phyloP scores from a whole-genome alignment of 371 early-diverging fungal genomes.

The Mortierella sp. region DNA sequence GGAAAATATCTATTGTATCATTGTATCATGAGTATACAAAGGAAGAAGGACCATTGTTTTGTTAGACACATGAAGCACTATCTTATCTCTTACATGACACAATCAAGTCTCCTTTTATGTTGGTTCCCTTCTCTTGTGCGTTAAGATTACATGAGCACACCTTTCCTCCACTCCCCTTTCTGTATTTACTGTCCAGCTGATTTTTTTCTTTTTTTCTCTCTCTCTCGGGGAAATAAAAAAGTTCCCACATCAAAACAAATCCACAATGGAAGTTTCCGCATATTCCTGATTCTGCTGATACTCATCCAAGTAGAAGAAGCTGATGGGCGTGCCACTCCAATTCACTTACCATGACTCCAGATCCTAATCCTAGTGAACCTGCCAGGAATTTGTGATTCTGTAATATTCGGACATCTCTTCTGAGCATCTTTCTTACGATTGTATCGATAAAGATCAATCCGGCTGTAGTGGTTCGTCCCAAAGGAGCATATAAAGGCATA shows the following conservation, averaged over 20 bases:
- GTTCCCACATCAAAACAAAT: too few relatives aligned
- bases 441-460: slow-evolving; percentile 52
- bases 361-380: slow-evolving; percentile 51
- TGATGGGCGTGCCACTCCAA: not conserved
- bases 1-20: slow-evolving; percentile 39
- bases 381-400: slow-evolving; percentile 55
- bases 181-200: not conserved
- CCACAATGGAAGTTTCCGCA: too few relatives aligned
- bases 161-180: not conserved
- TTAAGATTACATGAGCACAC: not conserved
- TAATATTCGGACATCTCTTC: slow-evolving; percentile 45
- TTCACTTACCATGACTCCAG: slow-evolving; percentile 50
- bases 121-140: not conserved
- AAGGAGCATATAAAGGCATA: not conserved
- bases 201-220: not conserved
- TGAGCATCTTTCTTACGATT: slow-evolving; percentile 29
- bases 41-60: not conserved
- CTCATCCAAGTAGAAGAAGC: too few relatives aligned
- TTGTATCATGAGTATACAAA: not conserved
- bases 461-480: slow-evolving; percentile 17
- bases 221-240: not conserved
- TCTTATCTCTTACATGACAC: too few relatives aligned
- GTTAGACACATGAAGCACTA: not conserved
- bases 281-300: too few relatives aligned
- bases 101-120: not conserved